These are phyloP conservation scores for Corylus avellana DNA, from an alignment of 306 rosid genomes.

Conservation along the genomic window DNA sequence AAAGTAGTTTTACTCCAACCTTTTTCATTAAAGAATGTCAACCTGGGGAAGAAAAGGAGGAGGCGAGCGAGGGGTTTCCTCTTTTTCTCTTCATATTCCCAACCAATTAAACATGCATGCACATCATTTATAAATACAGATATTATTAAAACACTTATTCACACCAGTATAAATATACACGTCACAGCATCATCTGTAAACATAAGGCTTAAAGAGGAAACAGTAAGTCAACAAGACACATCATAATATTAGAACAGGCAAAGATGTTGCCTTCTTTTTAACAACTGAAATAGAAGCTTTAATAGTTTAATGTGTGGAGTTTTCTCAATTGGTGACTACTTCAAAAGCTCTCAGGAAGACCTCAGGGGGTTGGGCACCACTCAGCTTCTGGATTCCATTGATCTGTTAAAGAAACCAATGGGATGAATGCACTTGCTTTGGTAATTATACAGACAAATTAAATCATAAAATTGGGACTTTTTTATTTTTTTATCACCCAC, in stretches of 20 bases:
- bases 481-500: conserved; percentile 46
- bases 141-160: background rate
- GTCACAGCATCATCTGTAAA: background rate
- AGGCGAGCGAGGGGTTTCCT: background rate
- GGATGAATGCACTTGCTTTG: background rate
- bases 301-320: background rate
- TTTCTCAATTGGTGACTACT: conserved; percentile 47
- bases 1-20: no score
- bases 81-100: background rate
- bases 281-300: background rate
- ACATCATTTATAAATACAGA: background rate
- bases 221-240: background rate
- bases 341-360: conserved; percentile 74
- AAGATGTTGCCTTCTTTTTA: background rate
- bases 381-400: conserved; percentile 61
- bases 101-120: background rate
- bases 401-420: conserved; percentile 53
- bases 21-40: no score
- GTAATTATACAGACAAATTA: conserved; percentile 2
- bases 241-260: background rate
- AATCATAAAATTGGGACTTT: background rate
- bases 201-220: background rate
- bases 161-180: background rate
- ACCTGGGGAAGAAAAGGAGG: no score
- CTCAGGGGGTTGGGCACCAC: conserved; percentile 80